A percentile compares a stretch with the other conserved stretches of the same genome.
Conservation (phyloP, 768 basidiomycete genomes). For the Phallus indusiatus region DNA sequence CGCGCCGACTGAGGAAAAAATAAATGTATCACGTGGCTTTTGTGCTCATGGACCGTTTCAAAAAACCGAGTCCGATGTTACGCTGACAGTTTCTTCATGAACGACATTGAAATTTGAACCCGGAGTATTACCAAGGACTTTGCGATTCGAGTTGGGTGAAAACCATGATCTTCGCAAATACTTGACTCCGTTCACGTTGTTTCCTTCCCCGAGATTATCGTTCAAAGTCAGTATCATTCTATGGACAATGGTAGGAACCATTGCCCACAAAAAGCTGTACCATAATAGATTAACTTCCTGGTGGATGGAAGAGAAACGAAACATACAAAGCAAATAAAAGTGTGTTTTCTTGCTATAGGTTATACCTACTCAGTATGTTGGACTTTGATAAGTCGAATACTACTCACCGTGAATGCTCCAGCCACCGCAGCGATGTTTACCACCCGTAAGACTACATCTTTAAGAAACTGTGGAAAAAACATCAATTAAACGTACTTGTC, state of each 20-base stretch:
- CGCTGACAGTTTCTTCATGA: too few relatives aligned
- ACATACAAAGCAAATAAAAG: neutral
- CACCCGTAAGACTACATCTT: neutral
- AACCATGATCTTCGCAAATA: too few relatives aligned
- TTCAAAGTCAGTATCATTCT: constrained; percentile 14
- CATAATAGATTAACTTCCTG: neutral
- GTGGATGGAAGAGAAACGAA: neutral
- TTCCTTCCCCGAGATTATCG: neutral
- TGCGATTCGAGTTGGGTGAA: too few relatives aligned
- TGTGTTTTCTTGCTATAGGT: neutral
- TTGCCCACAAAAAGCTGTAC: constrained; percentile 26
- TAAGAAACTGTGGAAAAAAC: neutral
- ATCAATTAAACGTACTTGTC: neutral
- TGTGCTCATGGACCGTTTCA: too few relatives aligned
- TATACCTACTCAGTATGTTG: neutral
- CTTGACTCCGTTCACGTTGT: too few relatives aligned
- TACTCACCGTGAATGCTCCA: neutral
- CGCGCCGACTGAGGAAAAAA: too few relatives aligned
- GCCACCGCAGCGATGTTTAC: neutral
- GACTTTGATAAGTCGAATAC: neutral
- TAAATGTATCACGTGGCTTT: too few relatives aligned
- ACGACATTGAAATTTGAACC: too few relatives aligned
- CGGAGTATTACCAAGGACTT: too few relatives aligned
- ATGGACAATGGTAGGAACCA: constrained; percentile 24
- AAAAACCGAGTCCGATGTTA: too few relatives aligned